These are phyloP conservation scores for Saccharomycopsis fodiens DNA, from an alignment of 805 yeast genomes.

Conservation along the genomic window DNA sequence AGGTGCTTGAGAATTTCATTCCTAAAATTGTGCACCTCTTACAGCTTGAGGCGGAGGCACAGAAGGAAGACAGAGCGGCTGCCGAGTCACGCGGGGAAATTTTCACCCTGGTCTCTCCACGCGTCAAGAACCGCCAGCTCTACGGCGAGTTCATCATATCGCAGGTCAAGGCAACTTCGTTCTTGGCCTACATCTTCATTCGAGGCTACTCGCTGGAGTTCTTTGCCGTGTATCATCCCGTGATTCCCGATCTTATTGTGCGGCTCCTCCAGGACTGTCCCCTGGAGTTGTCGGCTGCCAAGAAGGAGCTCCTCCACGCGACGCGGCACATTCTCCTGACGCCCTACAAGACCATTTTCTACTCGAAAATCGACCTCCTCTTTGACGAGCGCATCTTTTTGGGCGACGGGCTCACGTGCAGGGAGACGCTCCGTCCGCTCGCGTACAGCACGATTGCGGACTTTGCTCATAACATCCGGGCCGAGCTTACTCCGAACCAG, in stretches of 20 bases:
- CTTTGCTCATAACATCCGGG: constrained; percentile 84
- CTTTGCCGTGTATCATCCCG: constrained; percentile 44
- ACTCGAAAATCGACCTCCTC: constrained; percentile 77
- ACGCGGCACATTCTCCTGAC: constrained; percentile 93
- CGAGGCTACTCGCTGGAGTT: constrained; percentile 72
- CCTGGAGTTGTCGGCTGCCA: constrained; percentile 79
- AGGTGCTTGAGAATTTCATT: constrained; percentile 66
- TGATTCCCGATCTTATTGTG: constrained; percentile 81
- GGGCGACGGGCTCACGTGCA: constrained; percentile 88
- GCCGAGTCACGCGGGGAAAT: constrained; percentile 50
- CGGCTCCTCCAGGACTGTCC: constrained; percentile 93
- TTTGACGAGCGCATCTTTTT: constrained; percentile 83
- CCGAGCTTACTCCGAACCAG: constrained; percentile 72
- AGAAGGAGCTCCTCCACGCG: constrained; percentile 90
- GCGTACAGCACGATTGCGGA: constrained; percentile 96
- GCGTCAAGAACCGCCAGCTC: constrained; percentile 64
- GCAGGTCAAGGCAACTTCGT: constrained; percentile 94
- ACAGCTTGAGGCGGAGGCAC: constrained; percentile 75
- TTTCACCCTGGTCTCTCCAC: constrained; percentile 66
- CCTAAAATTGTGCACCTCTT: constrained; percentile 76
- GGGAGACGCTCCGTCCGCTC: constrained; percentile 82
- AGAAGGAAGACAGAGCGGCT: constrained; percentile 52
- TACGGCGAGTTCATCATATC: constrained; percentile 86
- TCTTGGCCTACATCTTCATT: constrained; percentile 84
- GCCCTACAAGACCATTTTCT: constrained; percentile 70